A percentile compares a stretch with the other conserved stretches of the same genome.
Conservation (phyloP, 139 green algal species). For the Chlamydomonas incerta region DNA sequence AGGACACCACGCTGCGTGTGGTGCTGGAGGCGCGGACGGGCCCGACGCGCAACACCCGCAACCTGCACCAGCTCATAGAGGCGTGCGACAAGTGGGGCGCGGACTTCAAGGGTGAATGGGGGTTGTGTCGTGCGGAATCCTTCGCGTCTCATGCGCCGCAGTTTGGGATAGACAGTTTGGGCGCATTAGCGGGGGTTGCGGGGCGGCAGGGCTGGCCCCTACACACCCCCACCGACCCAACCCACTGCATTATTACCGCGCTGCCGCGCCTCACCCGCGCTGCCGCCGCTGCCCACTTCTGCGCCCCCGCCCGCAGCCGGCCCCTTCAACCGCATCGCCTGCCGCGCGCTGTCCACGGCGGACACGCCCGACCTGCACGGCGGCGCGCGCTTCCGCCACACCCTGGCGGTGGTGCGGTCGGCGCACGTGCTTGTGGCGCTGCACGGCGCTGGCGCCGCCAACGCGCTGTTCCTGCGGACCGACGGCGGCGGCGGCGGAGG, state of each 20-base stretch:
- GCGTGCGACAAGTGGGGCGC: background rate
- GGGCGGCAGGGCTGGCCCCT: too few species aligned
- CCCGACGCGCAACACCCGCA: background rate
- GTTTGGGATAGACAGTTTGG: too few species aligned
- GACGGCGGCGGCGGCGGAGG: background rate
- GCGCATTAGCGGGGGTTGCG: too few species aligned
- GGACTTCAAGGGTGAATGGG: too few species aligned
- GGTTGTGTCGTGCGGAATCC: too few species aligned
- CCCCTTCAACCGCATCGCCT: background rate
- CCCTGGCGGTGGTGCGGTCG: background rate
- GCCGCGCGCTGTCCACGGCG: background rate
- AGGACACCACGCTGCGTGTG: slow-evolving; percentile 24
- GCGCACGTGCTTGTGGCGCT: slow-evolving; percentile 24
- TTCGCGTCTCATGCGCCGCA: too few species aligned
- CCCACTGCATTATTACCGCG: too few species aligned
- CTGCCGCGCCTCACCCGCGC: too few species aligned
- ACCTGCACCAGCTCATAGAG: background rate
- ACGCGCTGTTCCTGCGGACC: background rate
- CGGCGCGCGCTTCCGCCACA: background rate
- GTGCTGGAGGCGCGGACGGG: slow-evolving; percentile 4
- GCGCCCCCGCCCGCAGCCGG: slow-evolving; percentile 8
- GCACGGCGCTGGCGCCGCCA: slow-evolving; percentile 22
- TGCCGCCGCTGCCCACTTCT: too few species aligned
- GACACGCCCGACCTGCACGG: slow-evolving; percentile 1
- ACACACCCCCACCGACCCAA: too few species aligned